Conservation (phyloP, 2,329 filamentous ascomycete genomes). For the Cladobotryum mycophilum region DNA sequence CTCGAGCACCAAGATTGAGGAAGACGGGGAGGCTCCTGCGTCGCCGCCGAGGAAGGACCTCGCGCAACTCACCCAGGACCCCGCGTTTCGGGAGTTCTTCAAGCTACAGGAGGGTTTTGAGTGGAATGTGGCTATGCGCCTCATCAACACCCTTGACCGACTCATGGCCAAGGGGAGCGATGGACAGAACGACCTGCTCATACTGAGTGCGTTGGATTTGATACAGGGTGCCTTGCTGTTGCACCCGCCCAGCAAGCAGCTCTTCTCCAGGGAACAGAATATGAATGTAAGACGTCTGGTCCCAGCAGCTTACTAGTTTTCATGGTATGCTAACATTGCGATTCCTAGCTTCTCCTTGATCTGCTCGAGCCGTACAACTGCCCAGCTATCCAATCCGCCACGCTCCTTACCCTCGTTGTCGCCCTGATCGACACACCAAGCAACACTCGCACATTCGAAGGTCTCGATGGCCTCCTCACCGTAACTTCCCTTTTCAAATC, state of each 20-base stretch:
- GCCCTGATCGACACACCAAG: slow-evolving; percentile 78
- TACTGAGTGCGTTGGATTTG: slow-evolving; percentile 79
- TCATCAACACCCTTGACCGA: slow-evolving; percentile 79
- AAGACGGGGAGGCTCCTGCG: slow-evolving; percentile 33
- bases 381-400: slow-evolving; percentile 83
- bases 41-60: slow-evolving; percentile 53
- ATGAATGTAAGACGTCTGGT: slow-evolving; percentile 65
- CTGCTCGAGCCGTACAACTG: slow-evolving; percentile 90
- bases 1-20: slow-evolving; percentile 15
- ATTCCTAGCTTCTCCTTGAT: slow-evolving; percentile 73
- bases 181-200: slow-evolving; percentile 79
- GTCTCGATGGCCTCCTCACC: slow-evolving; percentile 82
- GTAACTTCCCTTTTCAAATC: slow-evolving; percentile 92
- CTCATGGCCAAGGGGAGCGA: slow-evolving; percentile 77
- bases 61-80: slow-evolving; percentile 67
- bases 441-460: slow-evolving; percentile 89
- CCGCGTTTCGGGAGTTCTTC: slow-evolving; percentile 92
- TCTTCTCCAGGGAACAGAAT: slow-evolving; percentile 84
- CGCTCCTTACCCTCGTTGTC: slow-evolving; percentile 82
- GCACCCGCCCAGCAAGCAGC: slow-evolving; percentile 79
- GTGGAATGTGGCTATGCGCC: slow-evolving; percentile 87
- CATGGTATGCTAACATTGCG: slow-evolving; percentile 9
- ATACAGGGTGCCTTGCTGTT: slow-evolving; percentile 84
- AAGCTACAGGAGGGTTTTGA: slow-evolving; percentile 95
- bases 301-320: no score